These are phyloP conservation scores for Sarcocystis neurona DNA, from an alignment of 169 alveolate genomes.

Conservation along the genomic window DNA sequence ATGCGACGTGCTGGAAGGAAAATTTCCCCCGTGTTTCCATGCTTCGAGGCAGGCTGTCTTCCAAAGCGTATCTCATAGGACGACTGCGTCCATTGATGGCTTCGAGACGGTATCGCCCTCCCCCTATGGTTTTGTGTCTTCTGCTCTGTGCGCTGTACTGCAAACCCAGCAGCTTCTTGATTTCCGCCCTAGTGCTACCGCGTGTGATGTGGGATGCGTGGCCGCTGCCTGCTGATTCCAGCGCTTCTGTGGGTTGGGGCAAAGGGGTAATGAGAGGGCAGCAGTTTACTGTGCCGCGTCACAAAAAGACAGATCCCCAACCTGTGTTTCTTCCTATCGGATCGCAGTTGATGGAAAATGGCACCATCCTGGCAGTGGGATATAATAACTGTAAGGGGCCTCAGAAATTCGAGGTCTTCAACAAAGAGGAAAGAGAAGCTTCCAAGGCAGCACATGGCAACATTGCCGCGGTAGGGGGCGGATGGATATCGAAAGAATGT, in stretches of 20 bases:
- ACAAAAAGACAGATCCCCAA: background rate
- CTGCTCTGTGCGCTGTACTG: too few species aligned
- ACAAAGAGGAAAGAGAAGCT: background rate
- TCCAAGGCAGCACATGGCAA: background rate
- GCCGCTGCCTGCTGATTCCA: background rate
- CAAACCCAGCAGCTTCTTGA: too few species aligned
- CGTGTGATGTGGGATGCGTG: conserved; percentile 10
- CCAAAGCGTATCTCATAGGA: too few species aligned
- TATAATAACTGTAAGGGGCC: background rate
- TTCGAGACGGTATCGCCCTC: too few species aligned
- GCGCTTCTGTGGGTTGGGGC: conserved; percentile 5
- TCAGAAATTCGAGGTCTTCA: background rate
- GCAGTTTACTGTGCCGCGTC: conserved; percentile 5
- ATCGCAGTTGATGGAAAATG: background rate
- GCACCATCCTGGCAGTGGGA: background rate
- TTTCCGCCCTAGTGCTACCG: too few species aligned
- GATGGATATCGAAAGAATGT: background rate
- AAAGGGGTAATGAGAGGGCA: conserved; percentile 8
- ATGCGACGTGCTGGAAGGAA: too few species aligned
- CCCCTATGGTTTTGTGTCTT: too few species aligned
- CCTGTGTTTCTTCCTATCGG: conserved; percentile 4
- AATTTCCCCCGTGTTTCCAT: too few species aligned
- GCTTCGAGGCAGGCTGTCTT: too few species aligned
- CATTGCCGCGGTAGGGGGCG: background rate
- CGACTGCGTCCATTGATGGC: too few species aligned